phyloP scores from a whole-genome alignment of 1,284 basidiomycete genomes.

The Leccinum angustisporum region DNA sequence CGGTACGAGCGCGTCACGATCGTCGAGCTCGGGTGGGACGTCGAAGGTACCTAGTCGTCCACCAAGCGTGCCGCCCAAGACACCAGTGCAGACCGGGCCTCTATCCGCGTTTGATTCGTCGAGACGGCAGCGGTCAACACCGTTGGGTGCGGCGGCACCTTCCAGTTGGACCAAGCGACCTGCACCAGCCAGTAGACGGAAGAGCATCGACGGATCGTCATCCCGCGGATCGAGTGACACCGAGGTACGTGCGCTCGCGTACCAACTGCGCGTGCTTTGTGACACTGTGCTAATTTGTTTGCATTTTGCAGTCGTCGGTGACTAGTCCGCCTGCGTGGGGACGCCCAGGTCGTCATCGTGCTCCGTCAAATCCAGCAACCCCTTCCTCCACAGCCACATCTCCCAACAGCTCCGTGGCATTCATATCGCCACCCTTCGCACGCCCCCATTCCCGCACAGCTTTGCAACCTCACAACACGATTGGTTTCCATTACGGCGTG shows the following conservation, averaged over 20 bases:
- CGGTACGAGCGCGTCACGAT: slow-evolving; percentile 41
- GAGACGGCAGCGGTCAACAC: slow-evolving; percentile 61
- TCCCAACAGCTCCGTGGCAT: slow-evolving; percentile 31
- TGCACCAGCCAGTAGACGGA: slow-evolving; percentile 57
- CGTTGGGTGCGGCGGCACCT: slow-evolving; percentile 55
- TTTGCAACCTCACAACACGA: slow-evolving; percentile 45
- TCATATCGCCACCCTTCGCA: slow-evolving; percentile 42
- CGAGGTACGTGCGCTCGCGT: slow-evolving; percentile 48
- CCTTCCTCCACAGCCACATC: slow-evolving; percentile 41
- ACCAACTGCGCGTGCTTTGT: slow-evolving; percentile 5
- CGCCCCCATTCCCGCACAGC: slow-evolving; percentile 62
- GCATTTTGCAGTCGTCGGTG: slow-evolving; percentile 27
- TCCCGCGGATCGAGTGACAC: slow-evolving; percentile 56
- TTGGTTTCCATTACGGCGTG: slow-evolving; percentile 36
- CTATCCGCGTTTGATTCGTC: slow-evolving; percentile 62
- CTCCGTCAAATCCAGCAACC: slow-evolving; percentile 66
- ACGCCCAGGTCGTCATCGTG: slow-evolving; percentile 48
- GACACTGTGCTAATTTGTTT: slow-evolving; percentile 8
- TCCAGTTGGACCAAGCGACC: slow-evolving; percentile 74
- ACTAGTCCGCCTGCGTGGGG: slow-evolving; percentile 44
- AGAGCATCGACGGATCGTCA: slow-evolving; percentile 62
- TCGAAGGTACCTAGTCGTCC: slow-evolving; percentile 45
- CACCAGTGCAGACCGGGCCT: slow-evolving; percentile 40
- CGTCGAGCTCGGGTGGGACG: slow-evolving; percentile 55
- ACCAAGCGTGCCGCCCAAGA: slow-evolving; percentile 46